Base-by-base conservation (phyloP, 768 basidiomycete species). In the Mycena olivaceomarginata region DNA sequence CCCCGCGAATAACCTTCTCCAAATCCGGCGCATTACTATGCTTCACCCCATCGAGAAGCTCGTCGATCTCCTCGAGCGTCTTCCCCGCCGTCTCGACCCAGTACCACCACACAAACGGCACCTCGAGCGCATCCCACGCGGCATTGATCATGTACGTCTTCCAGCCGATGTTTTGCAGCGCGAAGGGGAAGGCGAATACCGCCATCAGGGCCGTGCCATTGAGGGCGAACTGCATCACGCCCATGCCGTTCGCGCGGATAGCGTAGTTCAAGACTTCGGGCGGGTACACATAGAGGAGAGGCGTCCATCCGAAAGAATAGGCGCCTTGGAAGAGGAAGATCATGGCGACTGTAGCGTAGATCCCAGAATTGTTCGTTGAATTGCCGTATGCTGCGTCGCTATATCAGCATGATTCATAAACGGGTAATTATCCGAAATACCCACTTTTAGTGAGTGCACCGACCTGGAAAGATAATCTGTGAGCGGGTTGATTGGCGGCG, bases 81-180 rank as follows among this genome's bases (percentile, higher is more conserved):
- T 77, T 81, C 11, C 74, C 74, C 62, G 72, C 71, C 43, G 81
- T 81, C 70, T 81, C 80, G n/a, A 81, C 77, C 80, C 80, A 81
- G 72, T 78, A 81, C 51, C 64, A 79, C 70, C 72, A 40, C 64
- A 81, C 79, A 51, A 76, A 76, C 2, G 77, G 71, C 11, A 81
- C 60, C 72, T 79, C 79, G 22, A 81, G 77, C 18, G 77, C 72
- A 45, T 81, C 76, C 80, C 80, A 81, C 39, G 80, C 79, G 15
- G 79, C 81, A 72, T 80, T 80, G 60, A 81, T 80, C 72, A 81
- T 79, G 73, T 81, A 81, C 37, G 77, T 82, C 71, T 82, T 82
- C 81, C 81, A 82, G 15, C 79, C 81, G 60, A 81, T 81, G n/a
- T 72, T 65, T 12, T 45, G 41, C 25, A 80, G 71, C 39, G 81